Conservation (phyloP, 2,329 filamentous ascomycete genomes). For the Pestalotiopsis sp. region DNA sequence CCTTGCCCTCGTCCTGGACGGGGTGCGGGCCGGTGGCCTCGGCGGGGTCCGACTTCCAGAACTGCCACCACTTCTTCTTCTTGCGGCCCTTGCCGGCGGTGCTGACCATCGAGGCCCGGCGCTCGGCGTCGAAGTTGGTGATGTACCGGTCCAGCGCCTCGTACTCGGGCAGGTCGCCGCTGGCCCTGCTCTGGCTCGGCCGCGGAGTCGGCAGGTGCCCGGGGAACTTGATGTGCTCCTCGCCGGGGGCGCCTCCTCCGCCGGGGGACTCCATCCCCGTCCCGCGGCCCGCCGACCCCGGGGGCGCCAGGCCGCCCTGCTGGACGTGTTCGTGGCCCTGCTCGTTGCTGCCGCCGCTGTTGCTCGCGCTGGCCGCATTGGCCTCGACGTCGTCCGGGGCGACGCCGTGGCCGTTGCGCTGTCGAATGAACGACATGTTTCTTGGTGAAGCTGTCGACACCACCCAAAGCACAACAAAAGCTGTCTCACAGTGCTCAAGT, state of each 20-base stretch:
- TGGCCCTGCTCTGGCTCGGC: not conserved
- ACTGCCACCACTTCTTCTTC: slow-evolving; percentile 61
- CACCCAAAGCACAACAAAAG: not conserved
- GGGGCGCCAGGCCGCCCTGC: not conserved
- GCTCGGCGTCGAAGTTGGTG: slow-evolving; percentile 31
- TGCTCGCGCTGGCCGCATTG: slow-evolving; percentile 1
- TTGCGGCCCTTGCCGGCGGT: slow-evolving; percentile 10
- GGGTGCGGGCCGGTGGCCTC: slow-evolving; percentile 1
- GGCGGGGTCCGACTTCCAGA: slow-evolving; percentile 45
- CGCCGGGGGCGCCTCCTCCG: no score
- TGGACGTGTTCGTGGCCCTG: not conserved
- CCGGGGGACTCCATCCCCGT: not conserved
- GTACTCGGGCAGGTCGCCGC: slow-evolving; percentile 31
- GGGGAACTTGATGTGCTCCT: slow-evolving; percentile 9
- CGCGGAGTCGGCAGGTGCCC: slow-evolving; percentile 7
- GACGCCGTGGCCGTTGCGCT: not conserved
- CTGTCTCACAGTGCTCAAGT: not conserved
- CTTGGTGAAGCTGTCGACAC: not conserved
- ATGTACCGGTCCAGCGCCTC: slow-evolving; percentile 36
- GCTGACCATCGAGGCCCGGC: slow-evolving; percentile 26
- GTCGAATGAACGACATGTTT: slow-evolving; percentile 6
- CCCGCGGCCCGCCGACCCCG: not conserved
- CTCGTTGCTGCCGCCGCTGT: slow-evolving; percentile 2
- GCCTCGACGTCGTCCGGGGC: slow-evolving; percentile 9
- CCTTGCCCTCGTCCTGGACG: slow-evolving; percentile 38